Evolutionary conservation across 2,329 filamentous ascomycete species (phyloP), one percentile per base, ranked within the genome.

Genomic region (Penicillium digitatum): DNA sequence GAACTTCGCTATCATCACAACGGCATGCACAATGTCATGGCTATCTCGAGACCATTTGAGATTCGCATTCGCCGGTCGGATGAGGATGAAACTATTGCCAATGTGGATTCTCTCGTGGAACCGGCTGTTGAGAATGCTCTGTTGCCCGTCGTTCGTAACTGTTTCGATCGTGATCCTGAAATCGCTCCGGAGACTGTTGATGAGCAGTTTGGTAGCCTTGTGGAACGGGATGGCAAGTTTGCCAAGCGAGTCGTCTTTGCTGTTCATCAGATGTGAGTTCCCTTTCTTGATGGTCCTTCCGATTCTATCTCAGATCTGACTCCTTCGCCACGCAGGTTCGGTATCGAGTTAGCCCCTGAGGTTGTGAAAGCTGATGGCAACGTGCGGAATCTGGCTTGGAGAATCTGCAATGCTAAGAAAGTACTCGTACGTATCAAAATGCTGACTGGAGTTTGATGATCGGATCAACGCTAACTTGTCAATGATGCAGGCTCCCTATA

Each of bases 1-100:
- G 94, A 99, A 69, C 95, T 99, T 78, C 86, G 94, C 38, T 96
- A 96, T 75, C 94, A 99, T 74, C 94, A 99, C 74, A 87, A 90
- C 63, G 91, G 91, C 53, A 88, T 88, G 66, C 91, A 99, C 75
- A 90, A 88, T 62, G 92, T 95, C 68, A 94, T 99, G 89, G 85
- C 90, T 18, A 89, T 97, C 57, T 96, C 92, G 5, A 83, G 90
- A 63, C 92, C 94, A 0, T 99, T 99, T 66, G 93, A 96, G 72
- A 87, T 97, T 54, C 85, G 86, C 43, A 90, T 97, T 60, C 80
- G 82, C 31, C 87, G 86, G 40, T 95, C 96, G 66, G 88, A 90
- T 60, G 88, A 90, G 48, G 87, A 91, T 11, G 78, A 82, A 54
- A 80, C 86, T 3, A 81, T 85, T 44, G 73, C 81, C n/a, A 66